Percentiles rank a stretch among this genome's conserved stretches.
These are phyloP conservation scores for Cladophialophora bantiana DNA, from an alignment of 2,329 filamentous ascomycete species.

Conservation along the genomic window DNA sequence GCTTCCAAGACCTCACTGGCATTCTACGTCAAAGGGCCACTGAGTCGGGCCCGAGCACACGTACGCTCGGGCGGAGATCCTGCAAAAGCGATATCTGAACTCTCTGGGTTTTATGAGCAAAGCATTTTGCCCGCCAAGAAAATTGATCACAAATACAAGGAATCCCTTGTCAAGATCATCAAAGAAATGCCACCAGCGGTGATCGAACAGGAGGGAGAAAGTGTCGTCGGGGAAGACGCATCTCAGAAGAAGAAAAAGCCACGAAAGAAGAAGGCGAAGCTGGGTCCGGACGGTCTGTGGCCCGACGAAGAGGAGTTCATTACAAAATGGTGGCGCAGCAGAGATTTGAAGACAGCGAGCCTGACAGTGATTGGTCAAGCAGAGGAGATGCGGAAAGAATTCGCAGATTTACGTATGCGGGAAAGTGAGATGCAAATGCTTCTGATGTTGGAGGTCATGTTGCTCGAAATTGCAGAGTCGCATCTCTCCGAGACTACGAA, in stretches of 20 bases:
- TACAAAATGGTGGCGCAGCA: slow-evolving; percentile 55
- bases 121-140: slow-evolving; percentile 54
- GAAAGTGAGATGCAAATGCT: slow-evolving; percentile 59
- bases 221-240: slow-evolving; percentile 31
- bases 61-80: slow-evolving; percentile 45
- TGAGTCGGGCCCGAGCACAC: slow-evolving; percentile 54
- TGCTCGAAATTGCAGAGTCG: slow-evolving; percentile 46
- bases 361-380: not conserved
- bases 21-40: slow-evolving; percentile 60
- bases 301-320: slow-evolving; percentile 53
- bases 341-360: slow-evolving; percentile 38
- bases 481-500: slow-evolving; percentile 33
- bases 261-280: slow-evolving; percentile 48
- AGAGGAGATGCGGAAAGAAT: slow-evolving; percentile 46
- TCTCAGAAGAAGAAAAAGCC: slow-evolving; percentile 39
- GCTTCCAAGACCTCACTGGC: slow-evolving; percentile 54
- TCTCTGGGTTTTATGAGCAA: slow-evolving; percentile 51
- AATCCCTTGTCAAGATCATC: slow-evolving; percentile 51
- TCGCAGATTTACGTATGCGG: slow-evolving; percentile 54
- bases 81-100: slow-evolving; percentile 40
- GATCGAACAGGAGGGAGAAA: slow-evolving; percentile 39
- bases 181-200: slow-evolving; percentile 43
- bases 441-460: slow-evolving; percentile 57
- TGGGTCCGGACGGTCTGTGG: slow-evolving; percentile 57
- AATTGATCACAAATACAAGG: slow-evolving; percentile 57